These are phyloP conservation scores for Thraustotheca clavata DNA, from an alignment of 352 stramenopile genomes.

Conservation along the genomic window DNA sequence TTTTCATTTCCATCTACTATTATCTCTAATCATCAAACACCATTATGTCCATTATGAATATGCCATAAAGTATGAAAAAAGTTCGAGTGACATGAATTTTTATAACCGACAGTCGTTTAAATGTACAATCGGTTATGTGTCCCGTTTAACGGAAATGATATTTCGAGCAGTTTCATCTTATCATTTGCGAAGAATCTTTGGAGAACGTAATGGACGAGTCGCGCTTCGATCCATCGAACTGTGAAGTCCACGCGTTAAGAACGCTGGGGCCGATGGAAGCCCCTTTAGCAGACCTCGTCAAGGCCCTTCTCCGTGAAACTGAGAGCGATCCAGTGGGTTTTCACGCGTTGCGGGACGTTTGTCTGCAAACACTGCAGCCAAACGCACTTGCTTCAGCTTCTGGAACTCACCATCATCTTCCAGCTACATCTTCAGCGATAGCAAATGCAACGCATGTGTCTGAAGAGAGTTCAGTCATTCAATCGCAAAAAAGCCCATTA, in stretches of 20 bases:
- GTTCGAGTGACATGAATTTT: too few species aligned
- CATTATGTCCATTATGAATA: too few species aligned
- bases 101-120: too few species aligned
- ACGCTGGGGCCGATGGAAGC: conserved; percentile 1
- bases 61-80: too few species aligned
- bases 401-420: conserved; percentile 4
- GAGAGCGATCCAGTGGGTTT: conserved; percentile 1
- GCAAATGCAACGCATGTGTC: conserved; percentile 11
- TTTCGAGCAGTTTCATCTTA: too few species aligned
- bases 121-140: too few species aligned
- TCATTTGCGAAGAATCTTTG: too few species aligned
- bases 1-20: too few species aligned
- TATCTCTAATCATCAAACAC: too few species aligned
- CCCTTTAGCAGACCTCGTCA: conserved; percentile 8
- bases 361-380: conserved; percentile 16
- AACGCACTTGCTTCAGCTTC: not conserved
- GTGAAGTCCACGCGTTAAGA: conserved; percentile 16
- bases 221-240: conserved; percentile 11
- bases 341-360: conserved; percentile 11
- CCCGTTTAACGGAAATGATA: too few species aligned
- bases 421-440: conserved; percentile 3
- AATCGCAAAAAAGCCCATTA: conserved; percentile 5
- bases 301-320: conserved; percentile 7
- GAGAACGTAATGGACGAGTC: too few species aligned
- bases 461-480: conserved; percentile 17